A percentile compares a stretch with the other conserved stretches of the same genome.
Evolutionary conservation across 208 protist genomes (phyloP).

Genomic region (Leishmania lainsoni): DNA sequence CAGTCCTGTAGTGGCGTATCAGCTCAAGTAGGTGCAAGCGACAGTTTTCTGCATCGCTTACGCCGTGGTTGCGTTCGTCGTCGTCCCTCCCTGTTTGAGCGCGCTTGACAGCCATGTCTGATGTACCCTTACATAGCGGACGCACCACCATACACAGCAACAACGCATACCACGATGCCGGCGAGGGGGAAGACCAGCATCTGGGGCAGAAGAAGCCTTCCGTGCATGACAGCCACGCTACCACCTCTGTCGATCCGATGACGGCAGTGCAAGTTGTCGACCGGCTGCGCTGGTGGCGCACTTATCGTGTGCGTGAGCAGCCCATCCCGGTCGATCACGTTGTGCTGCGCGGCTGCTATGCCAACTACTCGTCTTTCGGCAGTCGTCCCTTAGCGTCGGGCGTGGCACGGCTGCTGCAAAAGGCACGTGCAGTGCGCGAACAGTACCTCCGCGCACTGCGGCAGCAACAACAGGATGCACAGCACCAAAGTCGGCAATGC

Average conservation of each 20-base stretch:
- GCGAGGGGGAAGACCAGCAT: background rate
- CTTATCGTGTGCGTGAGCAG: conserved; percentile 40
- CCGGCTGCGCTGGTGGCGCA: conserved; percentile 76
- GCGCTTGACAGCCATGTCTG: background rate
- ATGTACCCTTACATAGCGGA: background rate
- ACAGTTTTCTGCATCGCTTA: background rate
- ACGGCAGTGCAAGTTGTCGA: conserved; percentile 60
- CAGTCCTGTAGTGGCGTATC: background rate
- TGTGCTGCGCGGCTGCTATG: conserved; percentile 39
- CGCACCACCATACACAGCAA: conserved; percentile 22
- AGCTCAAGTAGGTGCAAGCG: background rate
- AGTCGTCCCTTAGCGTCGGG: conserved; percentile 38
- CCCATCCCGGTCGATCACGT: conserved; percentile 49
- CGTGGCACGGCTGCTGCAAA: conserved; percentile 22
- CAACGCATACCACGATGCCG: background rate
- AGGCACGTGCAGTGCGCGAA: conserved; percentile 16
- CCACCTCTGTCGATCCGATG: background rate
- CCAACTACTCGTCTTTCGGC: conserved; percentile 57
- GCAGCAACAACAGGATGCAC: conserved; percentile 20
- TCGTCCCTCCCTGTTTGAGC: conserved; percentile 7
- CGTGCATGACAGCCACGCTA: background rate
- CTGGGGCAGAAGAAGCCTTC: conserved; percentile 5
- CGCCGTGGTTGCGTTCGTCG: background rate
- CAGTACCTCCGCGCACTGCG: conserved; percentile 8
- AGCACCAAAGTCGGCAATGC: conserved; percentile 8